Percentiles rank a stretch among this genome's conserved stretches.
Evolutionary conservation across 2,329 filamentous ascomycete genomes (phyloP).

Genomic region (Alternaria conjuncta): DNA sequence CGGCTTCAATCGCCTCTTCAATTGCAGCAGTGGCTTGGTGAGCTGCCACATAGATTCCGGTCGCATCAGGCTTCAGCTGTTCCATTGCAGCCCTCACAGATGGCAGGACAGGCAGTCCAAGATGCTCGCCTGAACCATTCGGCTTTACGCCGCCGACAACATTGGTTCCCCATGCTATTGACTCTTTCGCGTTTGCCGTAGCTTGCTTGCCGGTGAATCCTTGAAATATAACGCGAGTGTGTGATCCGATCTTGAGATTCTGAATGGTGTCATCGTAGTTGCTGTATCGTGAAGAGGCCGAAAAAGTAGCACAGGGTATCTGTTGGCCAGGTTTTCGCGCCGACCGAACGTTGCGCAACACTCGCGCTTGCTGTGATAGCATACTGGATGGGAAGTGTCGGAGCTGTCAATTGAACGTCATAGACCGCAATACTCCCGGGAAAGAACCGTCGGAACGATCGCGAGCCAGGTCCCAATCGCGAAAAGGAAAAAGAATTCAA

Average conservation of each 20-base stretch:
- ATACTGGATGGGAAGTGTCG: slow-evolving; percentile 10
- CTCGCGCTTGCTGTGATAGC: slow-evolving; percentile 20
- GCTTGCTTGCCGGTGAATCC: slow-evolving; percentile 74
- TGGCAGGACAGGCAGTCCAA: slow-evolving; percentile 74
- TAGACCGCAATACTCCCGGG: not conserved
- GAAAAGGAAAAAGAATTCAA: not conserved
- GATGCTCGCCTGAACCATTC: slow-evolving; percentile 71
- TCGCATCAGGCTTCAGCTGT: slow-evolving; percentile 75
- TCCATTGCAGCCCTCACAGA: slow-evolving; percentile 73
- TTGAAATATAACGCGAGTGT: slow-evolving; percentile 73
- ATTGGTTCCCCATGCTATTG: slow-evolving; percentile 78
- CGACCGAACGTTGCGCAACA: slow-evolving; percentile 10
- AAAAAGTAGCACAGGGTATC: slow-evolving; percentile 31
- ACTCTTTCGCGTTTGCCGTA: slow-evolving; percentile 78
- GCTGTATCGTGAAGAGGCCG: slow-evolving; percentile 38
- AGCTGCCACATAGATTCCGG: slow-evolving; percentile 81
- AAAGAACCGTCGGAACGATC: not conserved
- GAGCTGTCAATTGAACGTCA: slow-evolving; percentile 13
- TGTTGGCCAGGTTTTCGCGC: not conserved
- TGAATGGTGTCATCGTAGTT: slow-evolving; percentile 67
- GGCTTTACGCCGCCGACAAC: slow-evolving; percentile 81
- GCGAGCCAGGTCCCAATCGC: not conserved
- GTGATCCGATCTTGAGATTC: slow-evolving; percentile 70
- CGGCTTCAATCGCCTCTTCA: slow-evolving; percentile 79
- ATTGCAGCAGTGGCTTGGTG: slow-evolving; percentile 75